phyloP scores from a whole-genome alignment of 2,329 filamentous ascomycete genomes.

The Neodidymelliopsis sp. region DNA sequence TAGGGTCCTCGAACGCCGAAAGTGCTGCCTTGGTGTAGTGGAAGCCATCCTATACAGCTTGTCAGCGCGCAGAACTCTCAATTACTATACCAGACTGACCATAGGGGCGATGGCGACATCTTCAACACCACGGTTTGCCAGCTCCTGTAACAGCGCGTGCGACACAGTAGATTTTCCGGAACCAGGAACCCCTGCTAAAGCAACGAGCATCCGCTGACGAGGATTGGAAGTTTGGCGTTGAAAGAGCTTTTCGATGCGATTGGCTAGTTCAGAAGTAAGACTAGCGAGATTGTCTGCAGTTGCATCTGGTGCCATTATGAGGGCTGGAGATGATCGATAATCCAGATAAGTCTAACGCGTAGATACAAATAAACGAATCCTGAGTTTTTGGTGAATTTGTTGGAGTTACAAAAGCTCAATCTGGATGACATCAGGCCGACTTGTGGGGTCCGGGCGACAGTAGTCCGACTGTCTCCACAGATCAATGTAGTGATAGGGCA shows the following conservation, averaged over 20 bases:
- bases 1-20: slow-evolving; percentile 26
- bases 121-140: slow-evolving; percentile 23
- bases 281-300: slow-evolving; percentile 14
- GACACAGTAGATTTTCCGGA: slow-evolving; percentile 40
- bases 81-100: slow-evolving; percentile 29
- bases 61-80: neutral
- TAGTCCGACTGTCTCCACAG: slow-evolving; percentile 24
- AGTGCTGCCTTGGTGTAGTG: slow-evolving; percentile 32
- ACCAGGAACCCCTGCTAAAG: slow-evolving; percentile 38
- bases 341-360: slow-evolving; percentile 1
- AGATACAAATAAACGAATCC: too few relatives aligned
- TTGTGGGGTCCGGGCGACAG: slow-evolving; percentile 31
- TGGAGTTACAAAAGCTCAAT: neutral
- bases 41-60: slow-evolving; percentile 31
- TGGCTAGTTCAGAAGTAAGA: slow-evolving; percentile 30
- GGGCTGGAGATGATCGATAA: neutral
- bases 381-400: slow-evolving; percentile 3
- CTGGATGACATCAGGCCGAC: neutral
- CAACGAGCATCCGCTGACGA: slow-evolving; percentile 33
- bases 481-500: slow-evolving; percentile 12
- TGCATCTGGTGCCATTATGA: slow-evolving; percentile 21
- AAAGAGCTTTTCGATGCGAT: slow-evolving; percentile 28
- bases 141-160: slow-evolving; percentile 28
- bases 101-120: slow-evolving; percentile 36
- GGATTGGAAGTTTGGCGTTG: slow-evolving; percentile 27